These are phyloP conservation scores for Backusella parvicylindrica DNA, from an alignment of 192 early-diverging fungal species.

Conservation along the genomic window DNA sequence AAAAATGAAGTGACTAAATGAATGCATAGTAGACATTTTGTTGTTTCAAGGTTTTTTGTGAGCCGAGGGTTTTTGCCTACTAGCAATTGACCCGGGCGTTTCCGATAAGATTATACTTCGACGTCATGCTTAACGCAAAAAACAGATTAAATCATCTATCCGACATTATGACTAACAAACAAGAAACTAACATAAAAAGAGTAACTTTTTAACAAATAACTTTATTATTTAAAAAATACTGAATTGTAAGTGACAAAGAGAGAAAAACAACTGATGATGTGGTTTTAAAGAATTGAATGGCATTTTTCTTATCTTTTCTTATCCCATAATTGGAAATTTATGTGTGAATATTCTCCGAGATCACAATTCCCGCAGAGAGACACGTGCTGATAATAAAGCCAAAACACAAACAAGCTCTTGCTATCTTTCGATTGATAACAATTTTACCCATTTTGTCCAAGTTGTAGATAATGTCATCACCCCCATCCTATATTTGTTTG, in stretches of 20 bases:
- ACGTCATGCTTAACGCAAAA: neutral
- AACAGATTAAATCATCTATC: neutral
- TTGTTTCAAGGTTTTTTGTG: neutral
- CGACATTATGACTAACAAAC: neutral
- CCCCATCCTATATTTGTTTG: neutral
- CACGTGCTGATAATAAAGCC: neutral
- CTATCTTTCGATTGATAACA: neutral
- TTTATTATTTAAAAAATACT: too few relatives aligned
- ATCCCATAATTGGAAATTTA: neutral
- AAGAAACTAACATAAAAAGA: neutral
- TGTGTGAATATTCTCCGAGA: neutral
- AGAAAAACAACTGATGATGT: neutral
- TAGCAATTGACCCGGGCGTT: neutral
- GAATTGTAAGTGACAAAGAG: neutral
- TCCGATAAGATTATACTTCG: neutral
- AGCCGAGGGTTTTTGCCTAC: neutral
- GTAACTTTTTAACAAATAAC: too few relatives aligned
- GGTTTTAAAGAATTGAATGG: neutral
- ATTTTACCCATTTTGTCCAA: conserved; percentile 3
- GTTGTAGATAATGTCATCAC: neutral
- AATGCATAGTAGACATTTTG: neutral
- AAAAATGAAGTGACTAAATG: too few relatives aligned
- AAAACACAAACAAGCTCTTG: neutral
- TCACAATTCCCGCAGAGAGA: neutral
- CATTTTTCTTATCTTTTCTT: conserved; percentile 5